Evolutionary conservation across 805 yeast species (phyloP), one percentile per base, ranked within the genome.

Genomic region (Wickerhamomyces sydowiorum): DNA sequence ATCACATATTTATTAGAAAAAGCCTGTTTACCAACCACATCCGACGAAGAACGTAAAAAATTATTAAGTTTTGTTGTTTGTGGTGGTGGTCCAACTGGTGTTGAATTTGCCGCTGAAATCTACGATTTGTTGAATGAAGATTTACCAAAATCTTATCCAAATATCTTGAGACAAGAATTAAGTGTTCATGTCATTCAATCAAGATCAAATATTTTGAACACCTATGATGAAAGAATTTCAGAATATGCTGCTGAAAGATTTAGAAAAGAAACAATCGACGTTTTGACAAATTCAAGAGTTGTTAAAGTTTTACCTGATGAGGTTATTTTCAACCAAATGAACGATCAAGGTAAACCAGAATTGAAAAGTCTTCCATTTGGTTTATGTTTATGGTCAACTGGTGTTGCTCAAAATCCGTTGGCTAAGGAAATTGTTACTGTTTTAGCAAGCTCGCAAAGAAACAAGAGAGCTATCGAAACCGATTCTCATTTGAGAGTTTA

Each of bases 1-100:
- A 76, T 81, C 36, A 75, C 79, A 31, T 62, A 65, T 22, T 70
- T 76, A 46, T 62, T 81, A 41, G 88, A 81, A 54, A 64, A 60
- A 43, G 86, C 88, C 2, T 73, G 83, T 48, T 62, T 81, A 48
- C 86, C 86, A 41, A 75, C 85, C 0, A 78, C 84, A 0, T 47
- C 79, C 1, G 82, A 76, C 48, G 82, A 71, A 36, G 85, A 80
- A 53, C 73, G 86, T 49, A 76, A 76, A 52, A 72, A 70, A 44
- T 59, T 81, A 45, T 65, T 81, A 37, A 73, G 80, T 40, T 80
- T 80, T 59, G 85, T 80, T 13, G 74, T 80, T 27, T 80, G 86
- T 59, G 87, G 87, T 47, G 87, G 86, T 46, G 87, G 87, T 35
- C 86, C 87, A 41, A 80, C 87, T 1, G 87, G 87, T 51, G 84